These are phyloP conservation scores for Aegilops umbellulata DNA, from an alignment of 176 grass and related monocot genomes.

Conservation along the genomic window DNA sequence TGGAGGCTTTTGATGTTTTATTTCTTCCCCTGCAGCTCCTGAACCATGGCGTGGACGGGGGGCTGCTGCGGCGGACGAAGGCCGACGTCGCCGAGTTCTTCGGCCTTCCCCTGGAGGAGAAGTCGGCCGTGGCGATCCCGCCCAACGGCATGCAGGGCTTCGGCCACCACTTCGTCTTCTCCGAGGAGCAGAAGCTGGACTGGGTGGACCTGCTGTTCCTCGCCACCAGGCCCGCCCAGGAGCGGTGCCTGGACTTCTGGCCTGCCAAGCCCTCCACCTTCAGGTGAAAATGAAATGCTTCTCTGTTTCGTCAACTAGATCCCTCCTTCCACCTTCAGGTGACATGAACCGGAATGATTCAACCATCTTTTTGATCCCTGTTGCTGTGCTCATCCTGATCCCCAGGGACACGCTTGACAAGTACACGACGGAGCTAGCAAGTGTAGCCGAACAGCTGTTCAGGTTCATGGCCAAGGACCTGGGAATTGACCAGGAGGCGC, in stretches of 20 bases:
- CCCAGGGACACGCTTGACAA: slow-evolving; percentile 8
- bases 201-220: slow-evolving; percentile 47
- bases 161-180: slow-evolving; percentile 61
- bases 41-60: slow-evolving; percentile 37
- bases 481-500: slow-evolving; percentile 24
- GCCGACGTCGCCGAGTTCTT: slow-evolving; percentile 47
- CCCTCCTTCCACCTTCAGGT: too few relatives aligned
- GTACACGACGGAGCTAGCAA: slow-evolving; percentile 30
- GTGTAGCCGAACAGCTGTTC: slow-evolving; percentile 24
- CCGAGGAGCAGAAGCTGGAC: slow-evolving; percentile 71
- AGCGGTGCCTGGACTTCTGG: slow-evolving; percentile 45
- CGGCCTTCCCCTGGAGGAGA: slow-evolving; percentile 43
- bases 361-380: background rate
- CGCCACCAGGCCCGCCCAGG: slow-evolving; percentile 14
- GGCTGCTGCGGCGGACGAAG: slow-evolving; percentile 11
- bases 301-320: background rate
- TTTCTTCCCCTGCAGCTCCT: slow-evolving; percentile 11
- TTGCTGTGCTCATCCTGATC: background rate
- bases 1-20: background rate
- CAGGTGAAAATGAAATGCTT: slow-evolving; percentile 22
- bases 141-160: slow-evolving; percentile 51
- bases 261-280: slow-evolving; percentile 39
- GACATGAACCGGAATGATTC: too few relatives aligned
- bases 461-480: slow-evolving; percentile 54
- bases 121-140: slow-evolving; percentile 20